Percentiles rank a stretch among this genome's conserved stretches.
These are phyloP conservation scores for Cydonia oblonga DNA, from an alignment of 331 rosid genomes.

Conservation along the genomic window DNA sequence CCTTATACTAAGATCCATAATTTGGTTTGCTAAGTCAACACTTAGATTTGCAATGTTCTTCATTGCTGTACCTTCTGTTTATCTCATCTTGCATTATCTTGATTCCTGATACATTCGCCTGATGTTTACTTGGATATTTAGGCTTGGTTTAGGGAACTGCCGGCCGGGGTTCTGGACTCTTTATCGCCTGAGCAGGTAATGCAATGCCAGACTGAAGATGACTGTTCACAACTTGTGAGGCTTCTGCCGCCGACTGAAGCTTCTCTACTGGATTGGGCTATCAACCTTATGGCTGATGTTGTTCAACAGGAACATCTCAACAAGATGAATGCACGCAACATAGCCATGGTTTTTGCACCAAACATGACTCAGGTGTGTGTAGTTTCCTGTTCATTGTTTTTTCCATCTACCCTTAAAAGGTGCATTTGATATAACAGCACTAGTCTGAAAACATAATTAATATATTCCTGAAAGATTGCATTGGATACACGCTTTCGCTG, in stretches of 20 bases:
- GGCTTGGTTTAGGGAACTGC: slow-evolving; percentile 94
- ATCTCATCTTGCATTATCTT: not conserved
- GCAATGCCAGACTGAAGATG: slow-evolving; percentile 70
- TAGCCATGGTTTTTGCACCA: slow-evolving; percentile 91
- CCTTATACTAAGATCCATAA: not conserved
- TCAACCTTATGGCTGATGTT: slow-evolving; percentile 85
- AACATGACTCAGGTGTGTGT: slow-evolving; percentile 79
- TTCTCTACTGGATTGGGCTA: slow-evolving; percentile 72
- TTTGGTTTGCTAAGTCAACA: not conserved
- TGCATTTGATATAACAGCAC: not conserved
- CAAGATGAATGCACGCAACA: slow-evolving; percentile 75
- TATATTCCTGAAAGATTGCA: not conserved
- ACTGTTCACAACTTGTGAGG: slow-evolving; percentile 48
- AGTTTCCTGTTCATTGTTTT: not conserved
- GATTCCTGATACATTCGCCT: not conserved
- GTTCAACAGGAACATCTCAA: slow-evolving; percentile 60
- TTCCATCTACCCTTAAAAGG: not conserved
- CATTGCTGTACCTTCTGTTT: too few species aligned
- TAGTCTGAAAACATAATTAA: not conserved
- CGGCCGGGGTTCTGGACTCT: slow-evolving; percentile 56
- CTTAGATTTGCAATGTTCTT: too few species aligned
- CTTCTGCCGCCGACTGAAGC: slow-evolving; percentile 59
- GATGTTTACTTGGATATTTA: slow-evolving; percentile 8
- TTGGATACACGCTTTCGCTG: not conserved
- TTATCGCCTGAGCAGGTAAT: slow-evolving; percentile 61